Evolutionary conservation across 768 basidiomycete genomes (phyloP).

Genomic region (Suillus clintonianus): DNA sequence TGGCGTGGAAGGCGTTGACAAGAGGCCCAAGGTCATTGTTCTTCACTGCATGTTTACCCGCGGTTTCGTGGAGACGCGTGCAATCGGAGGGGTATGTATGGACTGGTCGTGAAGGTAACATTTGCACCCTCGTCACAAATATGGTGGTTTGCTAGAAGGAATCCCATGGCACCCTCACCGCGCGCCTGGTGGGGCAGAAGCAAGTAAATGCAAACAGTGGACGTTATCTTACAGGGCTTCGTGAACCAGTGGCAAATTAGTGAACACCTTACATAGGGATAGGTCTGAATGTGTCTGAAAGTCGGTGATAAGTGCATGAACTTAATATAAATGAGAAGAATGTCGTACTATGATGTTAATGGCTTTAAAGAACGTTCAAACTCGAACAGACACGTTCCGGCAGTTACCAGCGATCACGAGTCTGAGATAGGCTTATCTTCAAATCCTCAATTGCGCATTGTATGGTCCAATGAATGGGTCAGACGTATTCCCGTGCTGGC

Average conservation of each 20-base stretch:
- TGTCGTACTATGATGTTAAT: conserved; percentile 81
- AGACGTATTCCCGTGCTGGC: conserved; percentile 81
- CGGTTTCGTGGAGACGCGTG: conserved; percentile 96
- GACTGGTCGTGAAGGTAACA: conserved; percentile 99
- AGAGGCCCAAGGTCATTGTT: conserved; percentile 98
- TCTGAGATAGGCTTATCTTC: conserved; percentile 37
- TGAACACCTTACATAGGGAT: conserved; percentile 94
- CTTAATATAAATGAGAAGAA: neutral
- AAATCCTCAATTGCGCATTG: conserved; percentile 54
- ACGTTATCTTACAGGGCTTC: conserved; percentile 63
- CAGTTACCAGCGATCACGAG: conserved; percentile 98
- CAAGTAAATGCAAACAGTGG: neutral
- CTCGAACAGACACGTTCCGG: conserved; percentile 98
- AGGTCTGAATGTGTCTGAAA: conserved; percentile 67
- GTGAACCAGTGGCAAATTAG: conserved; percentile 87
- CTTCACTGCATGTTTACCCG: conserved; percentile 98
- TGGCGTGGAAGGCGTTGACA: conserved; percentile 95
- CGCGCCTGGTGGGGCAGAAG: conserved; percentile 15
- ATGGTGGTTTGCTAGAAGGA: conserved; percentile 94
- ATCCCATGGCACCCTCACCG: conserved; percentile 98
- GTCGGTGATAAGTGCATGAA: conserved; percentile 2
- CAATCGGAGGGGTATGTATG: conserved; percentile 98
- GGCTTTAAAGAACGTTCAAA: conserved; percentile 95
- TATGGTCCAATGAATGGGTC: conserved; percentile 73
- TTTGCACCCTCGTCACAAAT: conserved; percentile 98